Conservation (phyloP, 768 basidiomycete species). For the Gymnopilus junonius region DNA sequence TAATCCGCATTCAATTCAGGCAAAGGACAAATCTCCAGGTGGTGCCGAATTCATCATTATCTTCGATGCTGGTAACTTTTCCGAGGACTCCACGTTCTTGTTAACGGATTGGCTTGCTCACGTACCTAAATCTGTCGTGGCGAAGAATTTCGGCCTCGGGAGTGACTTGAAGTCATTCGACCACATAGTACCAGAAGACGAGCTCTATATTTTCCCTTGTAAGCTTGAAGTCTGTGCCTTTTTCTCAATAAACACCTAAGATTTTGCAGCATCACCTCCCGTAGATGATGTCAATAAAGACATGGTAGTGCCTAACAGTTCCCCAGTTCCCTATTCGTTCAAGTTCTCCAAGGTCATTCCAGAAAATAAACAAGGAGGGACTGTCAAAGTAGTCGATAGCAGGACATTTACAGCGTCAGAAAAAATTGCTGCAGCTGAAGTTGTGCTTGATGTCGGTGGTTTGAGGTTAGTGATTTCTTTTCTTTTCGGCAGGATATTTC, state of each 20-base stretch:
- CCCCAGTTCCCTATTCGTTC: constrained; percentile 58
- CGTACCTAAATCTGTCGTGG: constrained; percentile 56
- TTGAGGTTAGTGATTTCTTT: constrained; percentile 47
- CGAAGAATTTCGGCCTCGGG: constrained; percentile 63
- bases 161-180: constrained; percentile 49
- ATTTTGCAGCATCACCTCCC: constrained; percentile 41
- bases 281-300: constrained; percentile 43
- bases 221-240: neutral
- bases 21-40: constrained; percentile 47
- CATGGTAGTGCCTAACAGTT: constrained; percentile 53
- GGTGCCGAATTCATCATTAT: constrained; percentile 60
- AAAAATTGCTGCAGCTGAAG: constrained; percentile 60
- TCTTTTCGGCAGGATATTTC: neutral
- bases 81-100: constrained; percentile 63
- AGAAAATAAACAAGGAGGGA: constrained; percentile 53
- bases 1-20: constrained; percentile 59
- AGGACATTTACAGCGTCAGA: constrained; percentile 54
- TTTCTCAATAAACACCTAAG: neutral
- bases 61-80: constrained; percentile 47
- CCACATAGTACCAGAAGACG: constrained; percentile 53
- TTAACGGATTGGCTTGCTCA: constrained; percentile 74
- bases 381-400: constrained; percentile 64
- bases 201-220: constrained; percentile 59
- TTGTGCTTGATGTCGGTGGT: constrained; percentile 62
- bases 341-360: constrained; percentile 51